Base-by-base conservation (phyloP, 2,329 filamentous ascomycete genomes). In the Aureobasidium sp. region DNA sequence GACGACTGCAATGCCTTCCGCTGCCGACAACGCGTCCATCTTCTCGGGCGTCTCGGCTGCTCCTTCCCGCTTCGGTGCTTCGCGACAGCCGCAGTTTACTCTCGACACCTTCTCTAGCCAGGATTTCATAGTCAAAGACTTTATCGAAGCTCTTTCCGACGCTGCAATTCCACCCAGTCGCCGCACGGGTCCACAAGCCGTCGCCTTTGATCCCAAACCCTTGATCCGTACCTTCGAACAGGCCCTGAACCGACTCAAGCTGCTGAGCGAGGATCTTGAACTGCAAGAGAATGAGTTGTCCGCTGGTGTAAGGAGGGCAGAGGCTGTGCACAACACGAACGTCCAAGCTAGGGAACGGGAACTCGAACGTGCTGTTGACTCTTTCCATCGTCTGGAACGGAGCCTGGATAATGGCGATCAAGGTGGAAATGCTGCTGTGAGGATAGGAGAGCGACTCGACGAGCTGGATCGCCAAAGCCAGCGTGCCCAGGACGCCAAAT, bases 71-170 rank as follows among this genome's bases (percentile, higher is more conserved):
- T 39, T 51, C 5, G 57, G 57, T 47, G 34, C 66, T 12, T 66
- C 66, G 27, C 70, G 70, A 47, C 75, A 73, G 62, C 77, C 76
- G 58, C 75, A 76, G 31, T 97, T 97, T 78, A 90, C 86, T 11
- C 82, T 97, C 64, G 90, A 96, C 48, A 91, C 92, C 62, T 82
- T 82, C 73, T 77, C 78, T 49, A 79, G 73, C 67, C 78, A 78
- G 69, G 94, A 97, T 77, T 99, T 97, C 72, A 97, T 97, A 66
- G 93, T 97, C 67, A 91, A 96, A 71, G 94, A 99, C 78, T 99
- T 99, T 73, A 87, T 99, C 69, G 95, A 99, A 74, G 85, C 87
- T 57, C 86, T 99, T 63, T 94, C 93, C 56, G 92, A 97, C 66
- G 89, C 82, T 68, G 89, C 91, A 25, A 84, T 91, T 39, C 87